These are phyloP conservation scores for Nitzschia sp. DNA, from an alignment of 108 stramenopile genomes.

Conservation along the genomic window DNA sequence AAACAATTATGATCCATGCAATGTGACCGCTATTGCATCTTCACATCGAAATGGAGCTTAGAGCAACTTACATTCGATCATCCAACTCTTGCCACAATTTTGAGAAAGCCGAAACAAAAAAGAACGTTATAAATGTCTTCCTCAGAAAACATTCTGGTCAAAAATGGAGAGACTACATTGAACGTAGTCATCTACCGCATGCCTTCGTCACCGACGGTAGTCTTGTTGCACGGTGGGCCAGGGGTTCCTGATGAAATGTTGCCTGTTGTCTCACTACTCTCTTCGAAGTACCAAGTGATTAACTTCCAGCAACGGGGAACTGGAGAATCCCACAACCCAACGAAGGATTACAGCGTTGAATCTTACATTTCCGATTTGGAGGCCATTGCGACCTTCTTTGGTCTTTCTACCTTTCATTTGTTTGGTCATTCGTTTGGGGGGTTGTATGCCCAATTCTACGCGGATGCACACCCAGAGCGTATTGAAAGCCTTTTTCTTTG, in stretches of 20 bases:
- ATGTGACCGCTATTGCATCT: too few species aligned
- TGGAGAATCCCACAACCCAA: background rate
- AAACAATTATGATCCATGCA: too few species aligned
- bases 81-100: too few species aligned
- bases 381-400: background rate
- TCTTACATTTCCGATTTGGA: background rate
- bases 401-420: background rate
- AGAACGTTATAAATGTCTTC: too few species aligned
- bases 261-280: background rate
- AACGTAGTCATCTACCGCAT: background rate
- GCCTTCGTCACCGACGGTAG: background rate
- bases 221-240: background rate
- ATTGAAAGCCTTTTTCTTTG: background rate
- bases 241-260: background rate
- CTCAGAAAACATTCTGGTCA: background rate
- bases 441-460: background rate
- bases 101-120: too few species aligned
- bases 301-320: background rate
- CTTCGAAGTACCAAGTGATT: background rate
- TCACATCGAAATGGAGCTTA: too few species aligned
- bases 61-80: too few species aligned
- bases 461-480: background rate
- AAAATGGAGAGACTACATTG: background rate
- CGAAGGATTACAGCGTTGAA: background rate
- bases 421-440: constrained; percentile 3